These are phyloP conservation scores for Drechslera avenae DNA, from an alignment of 2,329 filamentous ascomycete genomes.

Conservation along the genomic window DNA sequence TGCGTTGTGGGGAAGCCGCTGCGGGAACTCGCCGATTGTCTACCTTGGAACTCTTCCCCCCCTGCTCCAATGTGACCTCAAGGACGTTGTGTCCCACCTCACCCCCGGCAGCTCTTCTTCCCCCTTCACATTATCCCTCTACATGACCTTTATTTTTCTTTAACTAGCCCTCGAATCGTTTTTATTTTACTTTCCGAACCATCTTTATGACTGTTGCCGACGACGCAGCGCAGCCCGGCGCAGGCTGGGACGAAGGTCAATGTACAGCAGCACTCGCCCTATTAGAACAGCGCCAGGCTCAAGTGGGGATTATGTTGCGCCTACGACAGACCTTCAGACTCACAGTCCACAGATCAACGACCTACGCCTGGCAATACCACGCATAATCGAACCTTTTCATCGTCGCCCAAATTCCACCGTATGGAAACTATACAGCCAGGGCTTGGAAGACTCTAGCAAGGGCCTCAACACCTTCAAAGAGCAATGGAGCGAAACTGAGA, in stretches of 20 bases:
- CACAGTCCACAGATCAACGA: slow-evolving; percentile 46
- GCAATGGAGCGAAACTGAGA: slow-evolving; percentile 47
- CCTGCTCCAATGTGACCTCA: not conserved
- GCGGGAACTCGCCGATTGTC: slow-evolving; percentile 13
- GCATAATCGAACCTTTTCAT: slow-evolving; percentile 49
- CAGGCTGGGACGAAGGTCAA: slow-evolving; percentile 48
- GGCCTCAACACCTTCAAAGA: slow-evolving; percentile 47
- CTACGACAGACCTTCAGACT: not conserved
- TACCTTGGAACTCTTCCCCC: slow-evolving; percentile 8
- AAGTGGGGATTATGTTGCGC: slow-evolving; percentile 36
- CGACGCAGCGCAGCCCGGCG: slow-evolving; percentile 19
- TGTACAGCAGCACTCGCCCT: slow-evolving; percentile 52
- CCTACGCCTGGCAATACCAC: slow-evolving; percentile 51
- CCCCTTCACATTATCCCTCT: slow-evolving; percentile 11
- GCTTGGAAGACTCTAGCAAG: slow-evolving; percentile 43
- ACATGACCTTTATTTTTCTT: not conserved
- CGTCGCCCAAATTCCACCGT: slow-evolving; percentile 36
- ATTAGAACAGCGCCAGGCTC: slow-evolving; percentile 51
- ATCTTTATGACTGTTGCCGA: slow-evolving; percentile 24
- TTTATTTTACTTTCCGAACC: not conserved
- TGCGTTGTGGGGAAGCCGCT: slow-evolving; percentile 7
- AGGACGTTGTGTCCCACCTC: slow-evolving; percentile 3
- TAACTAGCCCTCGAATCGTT: not conserved
- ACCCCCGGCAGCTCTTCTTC: slow-evolving; percentile 3
- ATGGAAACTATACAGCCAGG: slow-evolving; percentile 47